Conservation (phyloP, 768 basidiomycete genomes). For the Lactarius deliciosus region DNA sequence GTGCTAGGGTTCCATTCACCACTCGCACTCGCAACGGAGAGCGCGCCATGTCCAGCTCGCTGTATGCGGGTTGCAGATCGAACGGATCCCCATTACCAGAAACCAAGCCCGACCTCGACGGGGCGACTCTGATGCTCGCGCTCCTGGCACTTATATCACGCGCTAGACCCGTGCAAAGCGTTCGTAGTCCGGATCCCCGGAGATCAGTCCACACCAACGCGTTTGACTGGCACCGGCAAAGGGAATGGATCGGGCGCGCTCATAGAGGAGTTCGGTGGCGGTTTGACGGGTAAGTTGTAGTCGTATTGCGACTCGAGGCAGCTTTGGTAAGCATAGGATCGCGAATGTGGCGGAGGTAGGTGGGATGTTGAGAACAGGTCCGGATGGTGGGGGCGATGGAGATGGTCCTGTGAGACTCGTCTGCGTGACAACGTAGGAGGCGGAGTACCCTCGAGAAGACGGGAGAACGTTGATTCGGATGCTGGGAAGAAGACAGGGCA, state of each 20-base stretch:
- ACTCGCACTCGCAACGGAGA: neutral
- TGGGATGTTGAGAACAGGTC: no score
- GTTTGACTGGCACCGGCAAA: neutral
- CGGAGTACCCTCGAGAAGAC: no score
- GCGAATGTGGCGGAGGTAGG: no score
- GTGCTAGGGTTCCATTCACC: neutral
- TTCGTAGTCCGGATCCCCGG: constrained; percentile 11
- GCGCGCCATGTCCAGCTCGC: constrained; percentile 12
- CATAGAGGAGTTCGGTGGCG: no score
- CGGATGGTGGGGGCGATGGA: no score
- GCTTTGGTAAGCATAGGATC: no score
- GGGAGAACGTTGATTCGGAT: no score
- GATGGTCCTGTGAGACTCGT: no score
- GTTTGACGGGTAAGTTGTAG: no score
- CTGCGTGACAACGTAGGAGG: no score
- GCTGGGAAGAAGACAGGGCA: no score
- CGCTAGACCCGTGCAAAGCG: neutral
- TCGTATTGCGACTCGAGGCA: no score
- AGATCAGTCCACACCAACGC: neutral
- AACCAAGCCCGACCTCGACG: neutral
- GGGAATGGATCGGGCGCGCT: neutral
- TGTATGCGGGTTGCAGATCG: constrained; percentile 27
- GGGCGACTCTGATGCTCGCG: neutral
- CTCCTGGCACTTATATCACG: neutral
- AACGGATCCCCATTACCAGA: constrained; percentile 9